Conservation (phyloP, 805 yeast species). For the Ogataea philodendri region DNA sequence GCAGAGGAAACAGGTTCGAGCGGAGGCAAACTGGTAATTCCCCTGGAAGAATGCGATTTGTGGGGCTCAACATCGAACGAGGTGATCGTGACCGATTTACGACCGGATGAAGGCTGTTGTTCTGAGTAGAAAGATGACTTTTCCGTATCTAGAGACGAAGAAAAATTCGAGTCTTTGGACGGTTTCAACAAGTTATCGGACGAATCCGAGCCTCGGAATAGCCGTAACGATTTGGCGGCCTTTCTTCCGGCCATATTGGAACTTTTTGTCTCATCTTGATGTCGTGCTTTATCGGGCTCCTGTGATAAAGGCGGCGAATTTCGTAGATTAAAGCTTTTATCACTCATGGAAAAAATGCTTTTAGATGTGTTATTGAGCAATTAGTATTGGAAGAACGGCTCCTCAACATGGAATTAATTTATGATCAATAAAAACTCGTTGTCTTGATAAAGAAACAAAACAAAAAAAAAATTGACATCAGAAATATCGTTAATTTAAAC, state of each 20-base stretch:
- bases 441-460: conserved; percentile 3
- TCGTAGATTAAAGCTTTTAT: conserved; percentile 2
- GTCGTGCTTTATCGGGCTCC: conserved; percentile 7
- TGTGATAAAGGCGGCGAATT: conserved; percentile 2
- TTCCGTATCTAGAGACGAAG: conserved; percentile 6
- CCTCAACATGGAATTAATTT: conserved; percentile 9
- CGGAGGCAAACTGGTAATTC: conserved; percentile 20
- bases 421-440: not conserved
- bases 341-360: conserved; percentile 5
- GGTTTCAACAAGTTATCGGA: conserved; percentile 11
- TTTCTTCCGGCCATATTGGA: conserved; percentile 47
- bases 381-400: conserved; percentile 2
- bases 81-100: conserved; percentile 16
- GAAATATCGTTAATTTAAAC: conserved; percentile 1
- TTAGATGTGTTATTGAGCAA: conserved; percentile 1
- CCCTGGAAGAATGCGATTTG: conserved; percentile 6
- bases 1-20: conserved; percentile 68
- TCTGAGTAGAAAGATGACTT: too few species aligned
- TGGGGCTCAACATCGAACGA: conserved; percentile 18
- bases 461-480: conserved; percentile 9
- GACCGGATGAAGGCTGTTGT: conserved; percentile 12
- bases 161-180: conserved; percentile 3
- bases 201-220: conserved; percentile 43
- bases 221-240: conserved; percentile 55
- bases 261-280: conserved; percentile 6